Evolutionary conservation across 163 green algal genomes (phyloP), one percentile per base, ranked within the genome.

Genomic region (Scenedesmus sp.): DNA sequence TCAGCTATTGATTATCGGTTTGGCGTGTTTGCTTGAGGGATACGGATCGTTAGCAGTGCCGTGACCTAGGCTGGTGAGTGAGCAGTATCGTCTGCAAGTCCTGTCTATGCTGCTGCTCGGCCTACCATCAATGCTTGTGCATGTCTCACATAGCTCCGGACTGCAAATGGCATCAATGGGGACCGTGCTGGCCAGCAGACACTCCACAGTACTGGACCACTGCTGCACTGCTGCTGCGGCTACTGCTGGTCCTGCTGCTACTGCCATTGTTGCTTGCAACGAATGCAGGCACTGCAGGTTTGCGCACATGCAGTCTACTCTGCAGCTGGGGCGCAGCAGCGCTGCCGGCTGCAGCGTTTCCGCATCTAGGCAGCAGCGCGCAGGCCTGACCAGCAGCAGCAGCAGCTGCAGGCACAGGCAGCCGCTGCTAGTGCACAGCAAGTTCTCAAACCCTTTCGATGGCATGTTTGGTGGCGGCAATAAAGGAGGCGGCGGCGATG

Each of bases 391-490:
- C 88, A 88, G 76, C 88, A 82, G 82, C 73, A 67, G 77, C 77
- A 82, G 82, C 73, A 67, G 77, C 77, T 84, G 88, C 88, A 86
- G 77, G 66, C 77, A 76, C 23, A 84, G 87, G 70, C 70, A 77
- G 87, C 87, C 87, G 57, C 87, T 91, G 55, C n/a, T 57, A 0
- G 55, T 91, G 23, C 52, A 59, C 54, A 84, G 70, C 64, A 91
- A 91, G 87, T 91, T 91, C 16, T 86, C 70, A 34, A 91, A 91
- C 46, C 87, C 87, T 1, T 91, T 91, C 54, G 87, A 91, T 74
- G 87, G 87, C 52, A 85, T 91, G 70, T 91, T 91, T 77, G 84
- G 84, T 1, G 87, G 88, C 26, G 57, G 76, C 62, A 87, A 88
- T 4, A 70, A 82, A 4, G 84, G 59, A 26, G 57, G 82, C 12